phyloP scores from a whole-genome alignment of 2,329 filamentous ascomycete genomes.

The Trichoderma sp. region DNA sequence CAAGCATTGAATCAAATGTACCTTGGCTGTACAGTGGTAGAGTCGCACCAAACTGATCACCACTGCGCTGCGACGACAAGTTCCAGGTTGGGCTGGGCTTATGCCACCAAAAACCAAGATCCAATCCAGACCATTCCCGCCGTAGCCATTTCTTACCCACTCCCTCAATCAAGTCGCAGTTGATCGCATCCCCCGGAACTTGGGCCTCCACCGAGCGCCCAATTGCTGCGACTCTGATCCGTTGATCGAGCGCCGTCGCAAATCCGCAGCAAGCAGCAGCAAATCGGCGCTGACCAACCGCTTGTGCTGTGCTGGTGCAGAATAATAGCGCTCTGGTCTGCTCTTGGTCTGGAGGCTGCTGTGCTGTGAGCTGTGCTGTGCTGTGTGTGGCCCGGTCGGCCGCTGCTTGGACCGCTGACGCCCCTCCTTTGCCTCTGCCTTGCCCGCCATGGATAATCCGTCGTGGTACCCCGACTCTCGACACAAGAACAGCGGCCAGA shows the following conservation, averaged over 20 bases:
- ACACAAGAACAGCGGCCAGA: conserved; percentile 50
- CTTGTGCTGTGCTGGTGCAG: background rate
- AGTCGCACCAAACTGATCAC: background rate
- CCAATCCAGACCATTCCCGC: background rate
- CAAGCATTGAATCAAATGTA: no score
- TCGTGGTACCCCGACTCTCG: conserved; percentile 71
- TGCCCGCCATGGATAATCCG: conserved; percentile 47
- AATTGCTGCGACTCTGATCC: background rate
- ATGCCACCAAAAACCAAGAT: background rate
- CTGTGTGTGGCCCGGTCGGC: background rate
- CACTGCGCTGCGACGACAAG: background rate
- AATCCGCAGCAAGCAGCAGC: background rate
- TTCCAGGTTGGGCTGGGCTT: background rate
- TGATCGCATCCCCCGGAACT: conserved; percentile 13
- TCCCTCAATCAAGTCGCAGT: background rate
- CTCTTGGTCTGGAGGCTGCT: background rate
- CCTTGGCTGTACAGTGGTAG: background rate
- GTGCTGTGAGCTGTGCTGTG: background rate
- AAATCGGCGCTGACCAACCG: background rate
- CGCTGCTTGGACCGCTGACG: conserved; percentile 20
- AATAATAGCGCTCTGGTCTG: background rate
- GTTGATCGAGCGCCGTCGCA: background rate
- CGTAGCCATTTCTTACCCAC: conserved; percentile 12
- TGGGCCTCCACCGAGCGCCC: conserved; percentile 15
- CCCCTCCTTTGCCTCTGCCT: conserved; percentile 21